Percentiles rank a stretch among this genome's conserved stretches.
Conservation (phyloP, 1,284 basidiomycete genomes). For the Gomphus bonarii region DNA sequence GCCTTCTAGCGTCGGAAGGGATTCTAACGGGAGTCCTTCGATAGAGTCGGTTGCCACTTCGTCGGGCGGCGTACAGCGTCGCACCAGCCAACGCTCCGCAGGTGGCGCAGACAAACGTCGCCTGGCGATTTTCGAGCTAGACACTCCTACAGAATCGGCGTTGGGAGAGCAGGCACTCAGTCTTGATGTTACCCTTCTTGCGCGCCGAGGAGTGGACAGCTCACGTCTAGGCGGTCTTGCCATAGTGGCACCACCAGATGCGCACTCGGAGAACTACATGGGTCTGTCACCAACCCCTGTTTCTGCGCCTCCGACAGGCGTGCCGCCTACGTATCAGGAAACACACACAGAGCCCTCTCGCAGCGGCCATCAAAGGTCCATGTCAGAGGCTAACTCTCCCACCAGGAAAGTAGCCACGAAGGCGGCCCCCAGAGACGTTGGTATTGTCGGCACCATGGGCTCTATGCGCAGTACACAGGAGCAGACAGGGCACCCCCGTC, state of each 20-base stretch:
- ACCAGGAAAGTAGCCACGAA: conserved; percentile 20
- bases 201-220: conserved; percentile 34
- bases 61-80: background rate
- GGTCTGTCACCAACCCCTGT: conserved; percentile 38
- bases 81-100: conserved; percentile 39
- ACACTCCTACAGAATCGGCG: conserved; percentile 14
- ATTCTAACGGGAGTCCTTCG: background rate
- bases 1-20: background rate
- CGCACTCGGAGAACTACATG: conserved; percentile 40
- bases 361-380: conserved; percentile 30
- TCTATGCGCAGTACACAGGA: conserved; percentile 17
- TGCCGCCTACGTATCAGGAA: background rate
- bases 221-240: conserved; percentile 41
- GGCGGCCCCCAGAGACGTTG: conserved; percentile 42
- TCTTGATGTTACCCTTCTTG: conserved; percentile 22
- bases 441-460: conserved; percentile 38
- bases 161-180: background rate
- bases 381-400: conserved; percentile 32
- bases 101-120: conserved; percentile 53
- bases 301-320: conserved; percentile 26
- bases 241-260: conserved; percentile 58
- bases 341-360: background rate
- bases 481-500: conserved; percentile 7
- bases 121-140: conserved; percentile 55
- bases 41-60: conserved; percentile 5